Conservation (phyloP, 2,329 filamentous ascomycete genomes). For the Geosmithia morbida region DNA sequence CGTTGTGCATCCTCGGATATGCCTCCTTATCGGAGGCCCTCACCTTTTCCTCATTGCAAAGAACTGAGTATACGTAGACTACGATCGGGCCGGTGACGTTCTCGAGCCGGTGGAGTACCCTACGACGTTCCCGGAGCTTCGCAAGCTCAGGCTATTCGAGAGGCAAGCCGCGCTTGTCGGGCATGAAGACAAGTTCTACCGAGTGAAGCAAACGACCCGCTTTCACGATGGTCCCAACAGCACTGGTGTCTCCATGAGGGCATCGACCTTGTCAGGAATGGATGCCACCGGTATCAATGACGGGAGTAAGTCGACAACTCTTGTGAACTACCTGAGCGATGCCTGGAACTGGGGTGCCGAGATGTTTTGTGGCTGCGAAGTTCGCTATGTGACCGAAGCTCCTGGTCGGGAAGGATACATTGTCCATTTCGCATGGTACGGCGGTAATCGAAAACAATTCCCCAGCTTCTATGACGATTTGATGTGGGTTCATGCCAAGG, state of each 20-base stretch:
- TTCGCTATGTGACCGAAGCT: constrained; percentile 44
- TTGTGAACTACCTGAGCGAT: constrained; percentile 53
- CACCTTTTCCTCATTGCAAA: background rate
- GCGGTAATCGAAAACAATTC: constrained; percentile 39
- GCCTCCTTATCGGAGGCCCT: background rate
- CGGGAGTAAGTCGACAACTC: constrained; percentile 50
- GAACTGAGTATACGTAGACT: constrained; percentile 25
- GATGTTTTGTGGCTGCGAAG: constrained; percentile 56
- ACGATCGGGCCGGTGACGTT: constrained; percentile 36
- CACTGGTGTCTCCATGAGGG: constrained; percentile 49
- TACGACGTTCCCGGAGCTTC: constrained; percentile 36
- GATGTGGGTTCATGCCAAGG: constrained; percentile 53
- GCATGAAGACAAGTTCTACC: constrained; percentile 35
- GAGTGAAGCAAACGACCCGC: constrained; percentile 46
- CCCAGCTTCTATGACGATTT: constrained; percentile 40
- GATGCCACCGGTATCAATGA: constrained; percentile 53
- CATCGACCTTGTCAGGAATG: constrained; percentile 44
- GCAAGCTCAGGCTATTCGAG: constrained; percentile 42
- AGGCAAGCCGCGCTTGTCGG: constrained; percentile 39
- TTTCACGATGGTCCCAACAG: constrained; percentile 47
- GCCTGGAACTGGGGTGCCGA: constrained; percentile 62
- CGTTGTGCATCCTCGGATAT: too few relatives aligned
- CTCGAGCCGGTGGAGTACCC: constrained; percentile 47
- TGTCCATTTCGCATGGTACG: constrained; percentile 51
- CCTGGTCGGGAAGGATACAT: constrained; percentile 39